These are phyloP conservation scores for Fagopyrum esculentum DNA, from an alignment of 148 eudicot species.

Conservation along the genomic window DNA sequence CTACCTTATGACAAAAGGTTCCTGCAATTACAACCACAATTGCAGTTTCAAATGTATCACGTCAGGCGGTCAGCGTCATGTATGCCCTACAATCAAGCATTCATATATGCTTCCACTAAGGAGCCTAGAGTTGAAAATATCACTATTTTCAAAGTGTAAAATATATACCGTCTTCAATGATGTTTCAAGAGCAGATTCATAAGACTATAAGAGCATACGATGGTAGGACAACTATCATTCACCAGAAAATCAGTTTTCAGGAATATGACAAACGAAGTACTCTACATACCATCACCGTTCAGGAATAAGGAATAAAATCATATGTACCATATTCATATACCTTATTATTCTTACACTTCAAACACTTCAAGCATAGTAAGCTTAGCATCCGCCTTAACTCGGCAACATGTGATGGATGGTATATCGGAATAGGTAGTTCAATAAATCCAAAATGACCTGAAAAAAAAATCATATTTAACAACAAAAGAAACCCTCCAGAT, in stretches of 20 bases:
- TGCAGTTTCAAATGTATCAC: neutral
- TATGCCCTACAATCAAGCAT: neutral
- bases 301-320: neutral
- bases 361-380: conserved; percentile 57
- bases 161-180: neutral
- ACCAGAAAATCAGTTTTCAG: neutral
- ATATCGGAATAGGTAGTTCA: conserved; percentile 66
- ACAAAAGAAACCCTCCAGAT: neutral
- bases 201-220: neutral
- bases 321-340: conserved; percentile 20
- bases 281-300: neutral
- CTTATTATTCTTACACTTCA: conserved; percentile 62
- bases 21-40: neutral
- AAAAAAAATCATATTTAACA: conserved; percentile 17
- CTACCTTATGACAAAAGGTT: neutral
- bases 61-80: neutral
- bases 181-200: neutral
- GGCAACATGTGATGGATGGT: conserved; percentile 73
- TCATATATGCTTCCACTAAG: neutral
- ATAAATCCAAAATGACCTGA: conserved; percentile 78
- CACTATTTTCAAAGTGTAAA: neutral
- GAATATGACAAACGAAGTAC: neutral
- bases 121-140: neutral
- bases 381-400: conserved; percentile 56
- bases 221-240: neutral